Base-by-base conservation (phyloP, 352 stramenopile species). In the Phytopythium mirpurense region DNA sequence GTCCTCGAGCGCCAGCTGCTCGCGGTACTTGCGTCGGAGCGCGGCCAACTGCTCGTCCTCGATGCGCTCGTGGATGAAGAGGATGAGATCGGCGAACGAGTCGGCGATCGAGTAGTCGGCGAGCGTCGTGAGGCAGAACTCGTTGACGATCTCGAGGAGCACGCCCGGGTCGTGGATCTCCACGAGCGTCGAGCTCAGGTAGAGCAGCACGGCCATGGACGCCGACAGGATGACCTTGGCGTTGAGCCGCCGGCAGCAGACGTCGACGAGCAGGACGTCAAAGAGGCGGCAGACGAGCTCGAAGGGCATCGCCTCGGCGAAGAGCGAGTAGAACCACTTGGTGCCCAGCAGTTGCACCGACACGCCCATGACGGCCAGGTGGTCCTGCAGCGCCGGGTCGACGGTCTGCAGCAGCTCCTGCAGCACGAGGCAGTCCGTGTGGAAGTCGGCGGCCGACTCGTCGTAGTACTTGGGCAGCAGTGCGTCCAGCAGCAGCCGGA, bases 291-390 rank as follows among this genome's bases (percentile, higher is more conserved):
- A 89, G 23, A 89, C 81, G 54, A 91, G 57, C 36, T 89, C 72
- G 56, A 91, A 87, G 21, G 81, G 81, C 76, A 91, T 88, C 8
- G 76, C 84, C 63, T 91, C 81, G 54, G 81, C 81, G 37, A 89
- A 89, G 64, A 91, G 87, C 21, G 81, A 91, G 52, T 89, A 91
- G 55, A 91, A 89, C 81, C 81, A 91, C 63, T 89, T 91, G 29
- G 81, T 91, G 53, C 81, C 86, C 6, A 91, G 63, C 54, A 91
- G 56, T 51, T 91, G 81, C 41, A 91, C 78, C 4, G 78, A 85
- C 44, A 91, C 75, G 16, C 78, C 81, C 38, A 82, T 63, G 42
- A 63, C 29, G 31, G 65, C 56, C 46, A 91, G 69, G 54, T 91
- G 81, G 16, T 84, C 71, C 48, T 68, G 74, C 15, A 91, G 74